These are phyloP conservation scores for Prunus persica DNA, from an alignment of 306 rosid species.

Conservation along the genomic window Prunus_persica_NCBIv2 NC_034014.1:6836001-6836500, in stretches of 20 bases:
- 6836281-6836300: slow-evolving; percentile 70
- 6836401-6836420: background rate
- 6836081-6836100: background rate
- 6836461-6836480: slow-evolving; percentile 63
- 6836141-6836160: slow-evolving; percentile 78
- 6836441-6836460: slow-evolving; percentile 82
- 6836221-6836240: slow-evolving; percentile 74
- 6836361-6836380: background rate
- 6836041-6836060: slow-evolving; percentile 59
- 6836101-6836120: background rate
- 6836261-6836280: slow-evolving; percentile 82
- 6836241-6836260: slow-evolving; percentile 71
- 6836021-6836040: slow-evolving; percentile 84
- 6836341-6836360: background rate
- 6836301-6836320: slow-evolving; percentile 90
- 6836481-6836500: background rate
- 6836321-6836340: background rate
- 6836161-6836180: slow-evolving; percentile 81
- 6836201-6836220: slow-evolving; percentile 77
- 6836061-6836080: too few species aligned
- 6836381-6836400: background rate
- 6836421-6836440: slow-evolving; percentile 55
- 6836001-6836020: slow-evolving; percentile 75
- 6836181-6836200: slow-evolving; percentile 77
- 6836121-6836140: background rate